These are phyloP conservation scores for Protomyces macrosporus DNA, from an alignment of 1,139 yeast genomes.

Conservation along the genomic window DNA sequence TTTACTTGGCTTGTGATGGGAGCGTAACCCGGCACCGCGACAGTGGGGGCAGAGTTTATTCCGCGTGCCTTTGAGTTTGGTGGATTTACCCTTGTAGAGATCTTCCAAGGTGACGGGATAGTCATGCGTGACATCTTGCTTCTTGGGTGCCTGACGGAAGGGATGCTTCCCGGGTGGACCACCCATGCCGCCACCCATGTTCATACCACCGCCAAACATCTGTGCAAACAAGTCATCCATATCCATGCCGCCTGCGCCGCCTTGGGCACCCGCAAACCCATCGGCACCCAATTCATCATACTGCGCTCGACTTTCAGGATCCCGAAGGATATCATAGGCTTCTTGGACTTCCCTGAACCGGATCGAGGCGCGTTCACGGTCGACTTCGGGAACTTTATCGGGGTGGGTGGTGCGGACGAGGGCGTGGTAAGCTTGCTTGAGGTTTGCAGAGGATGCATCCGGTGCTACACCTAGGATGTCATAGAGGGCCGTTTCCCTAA, in stretches of 20 bases:
- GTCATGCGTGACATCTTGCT: conserved; percentile 55
- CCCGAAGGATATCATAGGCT: conserved; percentile 67
- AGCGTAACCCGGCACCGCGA: conserved; percentile 42
- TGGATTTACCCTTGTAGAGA: conserved; percentile 71
- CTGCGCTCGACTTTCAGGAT: conserved; percentile 51
- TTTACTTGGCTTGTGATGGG: conserved; percentile 50
- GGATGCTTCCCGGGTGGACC: conserved; percentile 25
- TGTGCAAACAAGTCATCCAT: conserved; percentile 32
- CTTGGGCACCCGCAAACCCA: conserved; percentile 28
- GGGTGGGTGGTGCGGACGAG: conserved; percentile 74
- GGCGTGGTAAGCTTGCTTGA: conserved; percentile 70
- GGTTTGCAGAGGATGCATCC: conserved; percentile 59
- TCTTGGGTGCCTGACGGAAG: conserved; percentile 23
- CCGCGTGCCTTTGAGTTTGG: conserved; percentile 69
- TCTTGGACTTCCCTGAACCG: conserved; percentile 70
- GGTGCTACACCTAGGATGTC: conserved; percentile 63
- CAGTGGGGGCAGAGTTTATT: conserved; percentile 57
- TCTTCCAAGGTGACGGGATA: conserved; percentile 68
- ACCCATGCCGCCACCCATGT: conserved; percentile 32
- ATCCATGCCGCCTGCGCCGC: conserved; percentile 36
- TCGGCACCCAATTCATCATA: conserved; percentile 55
- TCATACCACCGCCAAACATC: conserved; percentile 30
- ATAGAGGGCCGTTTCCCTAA: conserved; percentile 40
- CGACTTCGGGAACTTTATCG: conserved; percentile 76
- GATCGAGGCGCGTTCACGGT: conserved; percentile 54